These are phyloP conservation scores for Ophiostoma tasmaniense DNA, from an alignment of 2,329 filamentous ascomycete genomes.

Conservation along the genomic window DNA sequence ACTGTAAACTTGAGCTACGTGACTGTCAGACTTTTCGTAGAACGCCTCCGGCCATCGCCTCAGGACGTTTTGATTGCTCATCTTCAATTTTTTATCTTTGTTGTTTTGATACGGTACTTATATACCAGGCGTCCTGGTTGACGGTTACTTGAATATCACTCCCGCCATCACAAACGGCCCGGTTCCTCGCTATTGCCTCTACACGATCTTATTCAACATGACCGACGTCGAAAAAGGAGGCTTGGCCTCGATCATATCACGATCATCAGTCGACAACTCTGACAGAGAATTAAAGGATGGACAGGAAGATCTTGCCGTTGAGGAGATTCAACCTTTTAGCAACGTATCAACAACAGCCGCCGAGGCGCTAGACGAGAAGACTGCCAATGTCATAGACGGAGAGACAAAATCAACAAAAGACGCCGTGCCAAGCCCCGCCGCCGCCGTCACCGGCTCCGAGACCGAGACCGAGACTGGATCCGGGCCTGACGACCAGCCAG, in stretches of 20 bases:
- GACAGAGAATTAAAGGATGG: background rate
- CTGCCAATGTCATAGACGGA: background rate
- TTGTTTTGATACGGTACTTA: background rate
- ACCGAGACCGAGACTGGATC: background rate
- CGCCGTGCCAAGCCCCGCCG: constrained; percentile 11
- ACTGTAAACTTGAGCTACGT: background rate
- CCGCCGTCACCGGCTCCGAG: background rate
- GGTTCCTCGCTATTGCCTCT: background rate
- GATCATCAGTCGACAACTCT: background rate
- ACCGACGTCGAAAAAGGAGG: background rate
- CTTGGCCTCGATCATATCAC: background rate
- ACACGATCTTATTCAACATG: background rate
- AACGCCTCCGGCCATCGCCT: background rate
- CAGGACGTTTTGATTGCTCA: background rate
- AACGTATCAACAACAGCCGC: background rate
- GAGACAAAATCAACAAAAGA: background rate
- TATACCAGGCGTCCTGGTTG: background rate
- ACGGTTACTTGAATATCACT: background rate
- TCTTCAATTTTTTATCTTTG: background rate
- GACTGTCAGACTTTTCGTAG: background rate
- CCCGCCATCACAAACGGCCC: background rate
- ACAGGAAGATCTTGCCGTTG: background rate
- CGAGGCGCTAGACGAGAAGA: background rate
- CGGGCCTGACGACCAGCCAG: background rate
- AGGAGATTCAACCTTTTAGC: background rate